Conservation (phyloP, 768 basidiomycete species). For the Termitomyces titanicus region DNA sequence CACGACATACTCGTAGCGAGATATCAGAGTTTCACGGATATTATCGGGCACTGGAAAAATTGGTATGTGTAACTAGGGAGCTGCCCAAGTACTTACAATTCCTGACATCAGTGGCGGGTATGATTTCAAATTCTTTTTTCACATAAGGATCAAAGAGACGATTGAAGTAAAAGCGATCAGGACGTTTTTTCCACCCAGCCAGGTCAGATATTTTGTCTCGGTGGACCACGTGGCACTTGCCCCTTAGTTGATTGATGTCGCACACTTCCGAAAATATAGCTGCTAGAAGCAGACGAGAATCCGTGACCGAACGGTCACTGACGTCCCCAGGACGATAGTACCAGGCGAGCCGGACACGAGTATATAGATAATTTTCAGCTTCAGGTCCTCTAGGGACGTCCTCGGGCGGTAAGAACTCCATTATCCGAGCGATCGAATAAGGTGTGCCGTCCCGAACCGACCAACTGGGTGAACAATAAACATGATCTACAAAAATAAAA, state of each 20-base stretch:
- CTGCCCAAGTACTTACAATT: conserved; percentile 62
- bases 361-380: conserved; percentile 64
- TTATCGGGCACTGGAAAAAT: conserved; percentile 66
- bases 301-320: conserved; percentile 84
- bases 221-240: conserved; percentile 91
- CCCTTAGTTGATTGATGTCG: conserved; percentile 90
- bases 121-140: conserved; percentile 96
- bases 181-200: conserved; percentile 88
- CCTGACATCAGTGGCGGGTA: conserved; percentile 78
- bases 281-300: conserved; percentile 88
- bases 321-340: conserved; percentile 98
- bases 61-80: conserved; percentile 18
- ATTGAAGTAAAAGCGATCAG: conserved; percentile 95
- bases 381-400: conserved; percentile 64
- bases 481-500: conserved; percentile 75
- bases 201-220: conserved; percentile 94
- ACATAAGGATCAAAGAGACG: conserved; percentile 96
- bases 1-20: conserved; percentile 92
- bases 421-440: conserved; percentile 93
- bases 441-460: conserved; percentile 90
- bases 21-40: conserved; percentile 71
- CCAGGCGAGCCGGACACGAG: conserved; percentile 89
- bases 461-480: conserved; percentile 95
- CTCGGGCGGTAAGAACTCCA: conserved; percentile 90
- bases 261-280: conserved; percentile 96